A percentile compares a stretch with the other conserved stretches of the same genome.
Evolutionary conservation across 352 stramenopile genomes (phyloP).

Genomic region (Phytophthora pinifolia): DNA sequence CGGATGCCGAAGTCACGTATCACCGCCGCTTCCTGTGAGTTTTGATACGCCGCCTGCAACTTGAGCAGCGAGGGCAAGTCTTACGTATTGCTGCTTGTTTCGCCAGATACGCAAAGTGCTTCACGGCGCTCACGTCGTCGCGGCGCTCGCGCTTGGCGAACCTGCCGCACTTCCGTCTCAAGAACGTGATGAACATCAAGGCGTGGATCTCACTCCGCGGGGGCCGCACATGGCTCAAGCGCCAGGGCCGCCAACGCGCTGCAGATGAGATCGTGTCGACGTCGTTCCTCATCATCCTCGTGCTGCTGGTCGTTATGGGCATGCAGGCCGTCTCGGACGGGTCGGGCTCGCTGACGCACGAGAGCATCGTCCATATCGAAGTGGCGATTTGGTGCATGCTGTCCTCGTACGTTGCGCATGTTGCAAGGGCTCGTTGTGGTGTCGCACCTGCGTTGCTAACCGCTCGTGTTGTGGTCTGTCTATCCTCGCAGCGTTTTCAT

Average conservation of each 20-base stretch:
- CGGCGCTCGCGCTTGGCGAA: slow-evolving; percentile 80
- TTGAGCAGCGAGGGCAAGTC: neutral
- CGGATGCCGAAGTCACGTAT: slow-evolving; percentile 85
- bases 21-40: slow-evolving; percentile 80
- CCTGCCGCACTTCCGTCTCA: slow-evolving; percentile 87
- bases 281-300: slow-evolving; percentile 86
- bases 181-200: slow-evolving; percentile 92
- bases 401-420: slow-evolving; percentile 45
- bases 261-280: slow-evolving; percentile 90
- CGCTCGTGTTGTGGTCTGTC: slow-evolving; percentile 6
- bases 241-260: slow-evolving; percentile 78
- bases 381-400: slow-evolving; percentile 88
- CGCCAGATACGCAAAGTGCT: slow-evolving; percentile 85
- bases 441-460: slow-evolving; percentile 13
- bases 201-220: slow-evolving; percentile 88
- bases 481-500: slow-evolving; percentile 74
- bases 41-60: neutral
- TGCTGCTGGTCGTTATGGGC: slow-evolving; percentile 84
- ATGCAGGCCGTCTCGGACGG: slow-evolving; percentile 79
- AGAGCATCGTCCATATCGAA: slow-evolving; percentile 82
- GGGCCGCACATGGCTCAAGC: slow-evolving; percentile 87
- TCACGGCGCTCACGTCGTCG: slow-evolving; percentile 86
- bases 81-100: slow-evolving; percentile 12
- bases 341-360: slow-evolving; percentile 42
- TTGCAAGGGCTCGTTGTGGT: neutral